These are phyloP conservation scores for Prunus armeniaca DNA, from an alignment of 306 rosid species.

Conservation along the genomic window DNA sequence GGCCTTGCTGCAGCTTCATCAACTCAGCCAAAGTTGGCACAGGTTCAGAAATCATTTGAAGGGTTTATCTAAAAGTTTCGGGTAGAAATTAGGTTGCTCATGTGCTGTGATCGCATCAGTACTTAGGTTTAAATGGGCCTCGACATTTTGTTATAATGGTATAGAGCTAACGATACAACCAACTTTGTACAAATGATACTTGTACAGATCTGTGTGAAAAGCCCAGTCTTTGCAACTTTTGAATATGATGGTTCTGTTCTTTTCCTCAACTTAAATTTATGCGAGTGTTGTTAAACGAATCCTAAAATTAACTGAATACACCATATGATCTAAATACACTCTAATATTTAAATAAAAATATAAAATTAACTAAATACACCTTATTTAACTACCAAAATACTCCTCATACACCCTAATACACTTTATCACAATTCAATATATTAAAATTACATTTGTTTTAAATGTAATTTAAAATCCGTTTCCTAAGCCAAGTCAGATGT, in stretches of 20 bases:
- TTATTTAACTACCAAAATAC: no score
- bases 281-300: no score
- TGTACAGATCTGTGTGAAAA: not conserved
- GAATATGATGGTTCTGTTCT: not conserved
- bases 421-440: no score
- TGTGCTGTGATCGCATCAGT: not conserved
- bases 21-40: conserved; percentile 12
- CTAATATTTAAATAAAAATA: no score
- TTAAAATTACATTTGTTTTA: no score
- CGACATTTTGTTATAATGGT: not conserved
- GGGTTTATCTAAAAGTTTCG: conserved; percentile 25
- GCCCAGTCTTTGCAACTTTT: not conserved
- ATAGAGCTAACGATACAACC: not conserved
- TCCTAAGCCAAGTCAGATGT: no score
- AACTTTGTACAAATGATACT: conserved; percentile 11
- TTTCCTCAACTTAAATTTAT: not conserved
- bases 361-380: no score
- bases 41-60: conserved; percentile 18
- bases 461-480: no score
- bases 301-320: no score
- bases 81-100: conserved; percentile 7
- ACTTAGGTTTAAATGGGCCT: not conserved
- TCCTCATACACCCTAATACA: no score
- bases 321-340: no score
- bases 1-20: conserved; percentile 40